phyloP scores from a whole-genome alignment of 2,329 filamentous ascomycete species.

The Huntiella savannae region DNA sequence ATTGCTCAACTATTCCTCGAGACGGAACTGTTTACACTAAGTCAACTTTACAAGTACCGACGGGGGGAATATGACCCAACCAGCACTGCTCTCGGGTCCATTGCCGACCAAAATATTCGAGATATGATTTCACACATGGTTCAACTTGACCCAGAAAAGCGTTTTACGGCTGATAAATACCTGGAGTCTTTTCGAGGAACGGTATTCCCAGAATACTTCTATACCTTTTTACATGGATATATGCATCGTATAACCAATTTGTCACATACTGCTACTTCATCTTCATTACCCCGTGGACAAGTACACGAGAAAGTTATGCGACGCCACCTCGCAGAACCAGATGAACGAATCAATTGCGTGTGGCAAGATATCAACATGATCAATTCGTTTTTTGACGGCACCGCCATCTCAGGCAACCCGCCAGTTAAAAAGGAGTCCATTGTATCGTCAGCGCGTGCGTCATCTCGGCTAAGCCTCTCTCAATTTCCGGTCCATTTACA shows the following conservation, averaged over 20 bases:
- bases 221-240: constrained; percentile 91
- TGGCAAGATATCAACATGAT: constrained; percentile 97
- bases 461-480: constrained; percentile 31
- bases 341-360: constrained; percentile 84
- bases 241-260: constrained; percentile 92
- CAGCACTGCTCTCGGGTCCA: constrained; percentile 61
- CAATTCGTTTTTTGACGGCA: constrained; percentile 60
- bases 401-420: constrained; percentile 17
- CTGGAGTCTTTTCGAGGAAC: constrained; percentile 80
- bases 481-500: constrained; percentile 70
- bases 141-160: constrained; percentile 73
- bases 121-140: constrained; percentile 94
- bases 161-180: constrained; percentile 87
- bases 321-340: constrained; percentile 62
- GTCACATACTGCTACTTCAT: constrained; percentile 23
- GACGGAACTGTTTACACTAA: constrained; percentile 90
- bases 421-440: constrained; percentile 14
- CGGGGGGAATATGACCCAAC: constrained; percentile 82
- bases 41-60: constrained; percentile 86
- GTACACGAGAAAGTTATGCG: not conserved
- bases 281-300: constrained; percentile 15
- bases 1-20: constrained; percentile 94
- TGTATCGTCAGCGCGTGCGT: constrained; percentile 3
- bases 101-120: constrained; percentile 70
- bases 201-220: constrained; percentile 92